Conservation (phyloP, 768 basidiomycete species). For the Flagelloscypha sp. region DNA sequence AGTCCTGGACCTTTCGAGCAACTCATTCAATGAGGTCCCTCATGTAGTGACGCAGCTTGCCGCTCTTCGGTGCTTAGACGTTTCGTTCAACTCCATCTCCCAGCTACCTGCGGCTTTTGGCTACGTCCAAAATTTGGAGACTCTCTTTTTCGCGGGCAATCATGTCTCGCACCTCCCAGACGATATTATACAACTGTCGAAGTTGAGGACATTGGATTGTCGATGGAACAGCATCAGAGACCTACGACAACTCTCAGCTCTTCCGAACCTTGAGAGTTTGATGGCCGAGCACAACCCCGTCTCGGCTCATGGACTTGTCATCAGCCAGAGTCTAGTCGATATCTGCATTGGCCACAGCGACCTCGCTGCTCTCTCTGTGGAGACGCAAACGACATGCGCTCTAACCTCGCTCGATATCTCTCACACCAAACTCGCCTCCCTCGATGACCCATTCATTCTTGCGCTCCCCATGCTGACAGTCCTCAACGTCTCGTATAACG, state of each 20-base stretch:
- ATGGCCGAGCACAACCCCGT: constrained; percentile 79
- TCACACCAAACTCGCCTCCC: constrained; percentile 75
- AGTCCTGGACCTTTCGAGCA: constrained; percentile 90
- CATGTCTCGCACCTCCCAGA: constrained; percentile 64
- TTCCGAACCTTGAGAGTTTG: constrained; percentile 63
- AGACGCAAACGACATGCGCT: constrained; percentile 33
- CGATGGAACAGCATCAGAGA: constrained; percentile 78
- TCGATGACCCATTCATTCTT: constrained; percentile 66
- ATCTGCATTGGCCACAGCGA: constrained; percentile 84
- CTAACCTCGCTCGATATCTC: constrained; percentile 82
- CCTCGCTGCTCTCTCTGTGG: constrained; percentile 57
- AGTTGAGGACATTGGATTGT: constrained; percentile 70
- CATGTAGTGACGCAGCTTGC: constrained; percentile 63
- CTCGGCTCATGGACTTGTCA: constrained; percentile 69
- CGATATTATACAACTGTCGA: constrained; percentile 45
- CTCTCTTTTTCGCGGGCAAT: constrained; percentile 78
- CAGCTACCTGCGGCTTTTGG: constrained; percentile 78
- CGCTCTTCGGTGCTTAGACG: constrained; percentile 73
- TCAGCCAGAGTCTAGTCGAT: constrained; percentile 57
- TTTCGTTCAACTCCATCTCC: constrained; percentile 88
- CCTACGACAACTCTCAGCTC: constrained; percentile 54
- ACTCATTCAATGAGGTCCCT: constrained; percentile 78
- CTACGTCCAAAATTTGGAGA: constrained; percentile 55
- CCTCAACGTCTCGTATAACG: constrained; percentile 80
- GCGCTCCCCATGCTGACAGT: constrained; percentile 64